phyloP scores from a whole-genome alignment of 345 rosid genomes.

The Eucalyptus virginea region DNA sequence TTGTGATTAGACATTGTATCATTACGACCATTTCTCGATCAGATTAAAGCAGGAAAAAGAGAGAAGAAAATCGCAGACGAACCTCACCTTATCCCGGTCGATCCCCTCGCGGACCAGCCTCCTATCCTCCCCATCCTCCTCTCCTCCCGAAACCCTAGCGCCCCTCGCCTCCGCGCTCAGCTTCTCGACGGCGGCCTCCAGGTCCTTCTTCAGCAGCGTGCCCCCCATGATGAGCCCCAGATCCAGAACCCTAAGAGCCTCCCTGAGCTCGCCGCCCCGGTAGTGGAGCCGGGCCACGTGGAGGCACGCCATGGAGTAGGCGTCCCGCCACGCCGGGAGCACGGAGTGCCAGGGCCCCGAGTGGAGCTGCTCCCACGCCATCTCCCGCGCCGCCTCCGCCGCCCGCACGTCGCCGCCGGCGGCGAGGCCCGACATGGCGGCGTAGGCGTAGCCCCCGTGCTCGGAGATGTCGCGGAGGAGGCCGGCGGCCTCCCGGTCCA shows the following conservation, averaged over 20 bases:
- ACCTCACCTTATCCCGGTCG: slow-evolving; percentile 52
- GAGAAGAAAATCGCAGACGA: background rate
- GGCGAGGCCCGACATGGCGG: slow-evolving; percentile 63
- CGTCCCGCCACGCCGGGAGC: slow-evolving; percentile 93
- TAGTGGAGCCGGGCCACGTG: slow-evolving; percentile 56
- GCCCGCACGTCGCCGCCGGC: slow-evolving; percentile 67
- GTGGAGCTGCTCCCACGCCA: slow-evolving; percentile 99
- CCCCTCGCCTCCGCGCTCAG: slow-evolving; percentile 31
- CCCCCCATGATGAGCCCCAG: slow-evolving; percentile 99
- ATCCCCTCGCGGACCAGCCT: slow-evolving; percentile 33
- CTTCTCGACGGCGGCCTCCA: slow-evolving; percentile 42
- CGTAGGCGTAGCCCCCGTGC: slow-evolving; percentile 83
- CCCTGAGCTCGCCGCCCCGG: slow-evolving; percentile 46
- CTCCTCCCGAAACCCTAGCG: background rate
- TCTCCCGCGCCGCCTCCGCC: slow-evolving; percentile 92
- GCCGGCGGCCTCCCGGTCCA: slow-evolving; percentile 47
- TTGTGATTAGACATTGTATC: background rate
- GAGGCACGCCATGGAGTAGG: slow-evolving; percentile 90
- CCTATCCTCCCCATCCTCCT: background rate
- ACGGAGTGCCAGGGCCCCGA: slow-evolving; percentile 98
- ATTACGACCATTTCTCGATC: background rate
- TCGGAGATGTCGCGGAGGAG: slow-evolving; percentile 57
- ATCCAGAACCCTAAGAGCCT: slow-evolving; percentile 75
- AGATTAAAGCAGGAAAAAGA: background rate
- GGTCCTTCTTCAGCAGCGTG: slow-evolving; percentile 53